Evolutionary conservation across 2,329 filamentous ascomycete species (phyloP), one percentile per base, ranked within the genome.

Genomic region (Aspergillus sp.): DNA sequence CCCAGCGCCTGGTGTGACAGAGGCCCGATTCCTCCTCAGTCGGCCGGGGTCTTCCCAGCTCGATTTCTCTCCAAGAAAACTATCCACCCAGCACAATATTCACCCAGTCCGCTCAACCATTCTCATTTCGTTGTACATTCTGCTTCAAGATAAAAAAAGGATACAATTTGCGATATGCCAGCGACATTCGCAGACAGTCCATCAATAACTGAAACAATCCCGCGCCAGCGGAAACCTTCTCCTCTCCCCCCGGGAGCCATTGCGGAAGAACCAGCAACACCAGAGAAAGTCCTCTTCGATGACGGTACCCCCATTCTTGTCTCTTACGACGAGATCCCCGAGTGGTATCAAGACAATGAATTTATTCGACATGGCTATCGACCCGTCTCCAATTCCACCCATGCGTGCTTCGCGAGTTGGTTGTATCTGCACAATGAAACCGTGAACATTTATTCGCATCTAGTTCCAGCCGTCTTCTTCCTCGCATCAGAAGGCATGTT

Each of bases 331-430:
- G 53, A 60, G 19, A 36, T 60, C 53, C 54, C 58, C 11, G 58
- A 57, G 41, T 60, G 58, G 58, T 52, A 52, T 51, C 55, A 59
- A 55, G 55, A 58, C 27, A 73, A 71, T 58, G 27, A 65, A 48
- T 71, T 54, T 42, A 71, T 73, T 62, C 68, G 61, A 48, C 55
- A 58, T 61, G 69, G 69, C 49, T 73, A 72, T 61, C 69, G 70
- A 17, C 64, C 67, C 0, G 62, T 66, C 47, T 71, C 67, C 39
- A 59, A 60, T 57, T 70, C 68, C 38, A 58, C 61, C 58, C 63
- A 50, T 5, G 39, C 49, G 25, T 69, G 62, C 23, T 64, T 70
- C 38, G 30, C 32, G 19, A 68, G 66, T 60, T 62, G 62, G 50
- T 44, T 51, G 21, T 65, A 66, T 39, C 50, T 69, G 32, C 65